phyloP scores from a whole-genome alignment of 2,329 filamentous ascomycete genomes.

The Ceratocystis destructans region DNA sequence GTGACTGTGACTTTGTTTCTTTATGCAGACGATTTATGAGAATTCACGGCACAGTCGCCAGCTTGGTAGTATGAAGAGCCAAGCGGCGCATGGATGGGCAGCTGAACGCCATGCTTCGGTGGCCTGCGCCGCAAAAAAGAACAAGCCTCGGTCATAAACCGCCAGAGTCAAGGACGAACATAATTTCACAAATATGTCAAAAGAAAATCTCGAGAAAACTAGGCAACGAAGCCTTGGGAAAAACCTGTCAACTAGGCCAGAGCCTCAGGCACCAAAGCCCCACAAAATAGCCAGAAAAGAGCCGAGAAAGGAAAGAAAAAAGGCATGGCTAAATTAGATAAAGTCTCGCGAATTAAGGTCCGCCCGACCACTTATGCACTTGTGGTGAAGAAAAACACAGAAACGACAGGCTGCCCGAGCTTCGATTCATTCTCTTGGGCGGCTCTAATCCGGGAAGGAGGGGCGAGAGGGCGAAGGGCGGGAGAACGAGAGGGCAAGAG shows the following conservation, averaged over 20 bases:
- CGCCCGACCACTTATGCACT: no score
- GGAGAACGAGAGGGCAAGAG: no score
- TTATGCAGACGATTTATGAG: background rate
- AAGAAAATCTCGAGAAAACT: background rate
- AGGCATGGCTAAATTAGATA: background rate
- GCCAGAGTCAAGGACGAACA: no score
- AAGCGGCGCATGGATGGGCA: no score
- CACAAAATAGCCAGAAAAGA: background rate
- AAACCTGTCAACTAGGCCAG: background rate
- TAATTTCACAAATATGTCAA: background rate
- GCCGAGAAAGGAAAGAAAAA: background rate
- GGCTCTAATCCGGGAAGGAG: background rate
- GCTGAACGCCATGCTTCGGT: no score
- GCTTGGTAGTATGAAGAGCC: background rate
- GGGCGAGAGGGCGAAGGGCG: rapidly evolving
- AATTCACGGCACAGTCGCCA: background rate
- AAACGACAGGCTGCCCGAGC: background rate
- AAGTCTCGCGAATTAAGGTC: background rate
- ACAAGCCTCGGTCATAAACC: no score
- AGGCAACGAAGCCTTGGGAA: background rate
- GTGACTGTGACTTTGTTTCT: background rate
- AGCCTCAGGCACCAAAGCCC: background rate
- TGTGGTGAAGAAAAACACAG: background rate
- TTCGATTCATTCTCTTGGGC: background rate
- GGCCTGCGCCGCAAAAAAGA: no score